Conservation (phyloP, 305 asterid genomes). For the Striga hermonthica region DNA sequence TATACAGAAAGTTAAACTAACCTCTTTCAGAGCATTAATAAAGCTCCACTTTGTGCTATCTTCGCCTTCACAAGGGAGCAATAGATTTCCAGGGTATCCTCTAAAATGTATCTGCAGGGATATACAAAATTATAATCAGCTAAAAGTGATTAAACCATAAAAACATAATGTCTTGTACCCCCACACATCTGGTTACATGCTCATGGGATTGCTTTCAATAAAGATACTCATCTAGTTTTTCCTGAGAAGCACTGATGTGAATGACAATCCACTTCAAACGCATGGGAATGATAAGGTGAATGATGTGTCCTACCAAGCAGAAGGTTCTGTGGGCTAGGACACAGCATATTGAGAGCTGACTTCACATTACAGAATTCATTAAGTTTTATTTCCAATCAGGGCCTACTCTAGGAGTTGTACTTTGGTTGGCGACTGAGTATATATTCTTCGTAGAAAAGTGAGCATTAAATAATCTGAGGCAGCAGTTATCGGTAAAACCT, state of each 20-base stretch:
- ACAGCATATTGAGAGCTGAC: too few species aligned
- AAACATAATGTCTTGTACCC: neutral
- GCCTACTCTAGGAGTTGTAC: neutral
- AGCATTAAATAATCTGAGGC: neutral
- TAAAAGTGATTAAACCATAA: conserved; percentile 24
- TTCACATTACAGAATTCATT: too few species aligned
- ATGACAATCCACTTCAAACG: too few species aligned
- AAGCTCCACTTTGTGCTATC: conserved; percentile 92
- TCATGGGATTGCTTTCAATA: too few species aligned
- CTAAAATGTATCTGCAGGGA: conserved; percentile 82
- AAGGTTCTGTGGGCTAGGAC: too few species aligned
- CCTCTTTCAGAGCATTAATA: conserved; percentile 92
- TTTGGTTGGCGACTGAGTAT: neutral
- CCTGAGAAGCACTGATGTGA: too few species aligned
- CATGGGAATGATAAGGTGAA: too few species aligned
- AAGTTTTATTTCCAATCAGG: conserved; percentile 3
- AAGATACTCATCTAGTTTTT: too few species aligned
- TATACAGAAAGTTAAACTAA: conserved; percentile 40
- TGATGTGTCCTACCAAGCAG: too few species aligned
- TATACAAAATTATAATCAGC: conserved; percentile 24
- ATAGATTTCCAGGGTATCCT: conserved; percentile 73
- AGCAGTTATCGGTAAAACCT: neutral
- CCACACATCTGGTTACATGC: too few species aligned
- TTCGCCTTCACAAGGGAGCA: conserved; percentile 91
- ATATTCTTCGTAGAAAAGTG: conserved; percentile 12